Percentiles rank a stretch among this genome's conserved stretches.
phyloP scores from a whole-genome alignment of 1,284 basidiomycete genomes.

The Ganoderma leucocontextum region DNA sequence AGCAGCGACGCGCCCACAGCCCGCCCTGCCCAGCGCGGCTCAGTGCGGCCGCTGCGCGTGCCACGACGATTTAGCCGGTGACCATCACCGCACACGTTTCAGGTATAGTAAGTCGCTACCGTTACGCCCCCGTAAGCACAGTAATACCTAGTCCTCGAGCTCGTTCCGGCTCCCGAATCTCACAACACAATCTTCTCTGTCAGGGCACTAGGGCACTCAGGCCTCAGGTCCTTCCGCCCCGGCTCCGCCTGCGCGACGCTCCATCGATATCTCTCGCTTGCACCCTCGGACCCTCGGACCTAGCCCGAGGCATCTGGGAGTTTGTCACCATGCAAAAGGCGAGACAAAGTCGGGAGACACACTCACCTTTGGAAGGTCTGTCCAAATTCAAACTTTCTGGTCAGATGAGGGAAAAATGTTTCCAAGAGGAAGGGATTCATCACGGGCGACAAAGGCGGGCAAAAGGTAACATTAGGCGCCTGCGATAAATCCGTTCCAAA shows the following conservation, averaged over 20 bases:
- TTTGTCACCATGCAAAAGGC: too few species aligned
- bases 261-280: background rate
- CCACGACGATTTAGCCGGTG: background rate
- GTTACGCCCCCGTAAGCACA: background rate
- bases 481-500: too few species aligned
- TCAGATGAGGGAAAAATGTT: too few species aligned
- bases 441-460: too few species aligned
- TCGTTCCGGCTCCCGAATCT: background rate
- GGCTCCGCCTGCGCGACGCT: background rate
- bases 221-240: background rate
- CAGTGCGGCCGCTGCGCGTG: background rate
- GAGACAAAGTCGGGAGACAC: too few species aligned
- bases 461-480: too few species aligned
- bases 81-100: background rate
- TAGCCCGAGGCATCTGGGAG: too few species aligned
- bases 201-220: too few species aligned
- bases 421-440: too few species aligned
- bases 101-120: conserved; percentile 1
- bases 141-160: background rate
- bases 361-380: too few species aligned
- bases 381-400: too few species aligned
- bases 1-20: conserved; percentile 2
- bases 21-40: conserved; percentile 1
- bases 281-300: background rate
- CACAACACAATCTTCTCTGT: background rate